Conservation (phyloP, 2,329 filamentous ascomycete genomes). For the Colletotrichum gigasporum region DNA sequence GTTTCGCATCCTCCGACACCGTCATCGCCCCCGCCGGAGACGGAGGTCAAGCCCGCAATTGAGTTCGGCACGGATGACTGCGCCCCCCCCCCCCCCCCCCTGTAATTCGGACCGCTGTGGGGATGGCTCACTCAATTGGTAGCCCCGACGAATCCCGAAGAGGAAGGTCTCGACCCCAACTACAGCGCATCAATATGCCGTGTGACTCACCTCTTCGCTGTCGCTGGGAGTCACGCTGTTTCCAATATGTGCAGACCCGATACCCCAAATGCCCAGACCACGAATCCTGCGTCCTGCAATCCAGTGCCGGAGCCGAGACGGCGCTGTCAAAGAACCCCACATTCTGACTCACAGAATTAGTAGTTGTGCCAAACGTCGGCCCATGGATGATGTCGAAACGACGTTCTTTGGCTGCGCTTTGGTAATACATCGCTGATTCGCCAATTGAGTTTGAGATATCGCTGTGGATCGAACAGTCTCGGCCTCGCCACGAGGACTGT, state of each 20-base stretch:
- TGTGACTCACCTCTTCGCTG: conserved; percentile 7
- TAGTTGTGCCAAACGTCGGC: background rate
- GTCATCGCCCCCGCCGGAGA: too few relatives aligned
- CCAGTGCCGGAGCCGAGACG: background rate
- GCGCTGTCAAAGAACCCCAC: background rate
- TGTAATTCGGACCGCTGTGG: conserved; percentile 1
- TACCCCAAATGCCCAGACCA: background rate
- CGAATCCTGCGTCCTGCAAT: background rate
- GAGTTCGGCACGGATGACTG: background rate
- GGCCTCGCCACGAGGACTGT: background rate
- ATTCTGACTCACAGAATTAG: conserved; percentile 9
- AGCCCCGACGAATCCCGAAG: conserved; percentile 5
- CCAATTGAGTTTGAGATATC: background rate
- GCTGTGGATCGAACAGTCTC: background rate
- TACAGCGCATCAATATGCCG: background rate
- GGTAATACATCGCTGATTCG: background rate
- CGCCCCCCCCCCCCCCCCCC: conserved; percentile 2
- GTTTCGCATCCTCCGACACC: background rate
- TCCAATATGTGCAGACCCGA: background rate
- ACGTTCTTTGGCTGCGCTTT: background rate
- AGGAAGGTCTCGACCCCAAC: conserved; percentile 14
- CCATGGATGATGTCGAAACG: background rate
- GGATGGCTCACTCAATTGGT: conserved; percentile 26
- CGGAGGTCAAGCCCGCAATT: background rate
- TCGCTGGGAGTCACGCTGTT: background rate